phyloP scores from a whole-genome alignment of 768 basidiomycete species.

The Lentinula aciculospora region DNA sequence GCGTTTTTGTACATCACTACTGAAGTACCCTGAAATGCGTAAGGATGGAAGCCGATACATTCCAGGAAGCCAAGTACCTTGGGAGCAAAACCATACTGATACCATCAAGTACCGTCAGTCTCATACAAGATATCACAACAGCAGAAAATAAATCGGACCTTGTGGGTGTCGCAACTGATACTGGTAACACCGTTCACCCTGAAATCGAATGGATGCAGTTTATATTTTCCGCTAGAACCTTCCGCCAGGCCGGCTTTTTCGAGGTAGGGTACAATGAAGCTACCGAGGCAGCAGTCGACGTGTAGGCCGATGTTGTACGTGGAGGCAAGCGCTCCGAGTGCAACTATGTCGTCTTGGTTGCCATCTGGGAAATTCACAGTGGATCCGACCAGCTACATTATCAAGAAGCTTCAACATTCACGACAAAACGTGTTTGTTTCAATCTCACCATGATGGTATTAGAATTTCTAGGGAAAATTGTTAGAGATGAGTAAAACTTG shows the following conservation, averaged over 20 bases:
- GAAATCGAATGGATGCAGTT: conserved; percentile 81
- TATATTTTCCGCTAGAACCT: conserved; percentile 50
- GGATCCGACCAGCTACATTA: conserved; percentile 71
- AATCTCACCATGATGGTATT: conserved; percentile 79
- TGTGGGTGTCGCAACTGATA: conserved; percentile 95
- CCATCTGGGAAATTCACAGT: conserved; percentile 84
- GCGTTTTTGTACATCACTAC: conserved; percentile 91
- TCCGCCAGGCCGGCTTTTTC: conserved; percentile 68
- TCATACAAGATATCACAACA: neutral
- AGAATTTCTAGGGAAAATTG: conserved; percentile 52
- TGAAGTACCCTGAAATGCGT: conserved; percentile 63
- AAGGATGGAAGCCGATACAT: conserved; percentile 1
- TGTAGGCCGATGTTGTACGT: conserved; percentile 79
- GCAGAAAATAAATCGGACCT: conserved; percentile 36
- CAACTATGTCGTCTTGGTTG: conserved; percentile 80
- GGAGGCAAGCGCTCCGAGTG: conserved; percentile 68
- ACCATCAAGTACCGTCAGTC: conserved; percentile 7
- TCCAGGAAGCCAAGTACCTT: conserved; percentile 47
- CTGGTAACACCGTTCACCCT: conserved; percentile 85
- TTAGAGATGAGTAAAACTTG: conserved; percentile 7
- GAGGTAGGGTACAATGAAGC: conserved; percentile 91
- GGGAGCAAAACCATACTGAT: conserved; percentile 87
- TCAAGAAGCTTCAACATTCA: neutral
- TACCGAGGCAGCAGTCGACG: conserved; percentile 93
- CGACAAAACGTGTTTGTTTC: neutral